Evolutionary conservation across 2,329 filamentous ascomycete genomes (phyloP), one percentile per base, ranked within the genome.

Genomic region (Emergomyces africanus): DNA sequence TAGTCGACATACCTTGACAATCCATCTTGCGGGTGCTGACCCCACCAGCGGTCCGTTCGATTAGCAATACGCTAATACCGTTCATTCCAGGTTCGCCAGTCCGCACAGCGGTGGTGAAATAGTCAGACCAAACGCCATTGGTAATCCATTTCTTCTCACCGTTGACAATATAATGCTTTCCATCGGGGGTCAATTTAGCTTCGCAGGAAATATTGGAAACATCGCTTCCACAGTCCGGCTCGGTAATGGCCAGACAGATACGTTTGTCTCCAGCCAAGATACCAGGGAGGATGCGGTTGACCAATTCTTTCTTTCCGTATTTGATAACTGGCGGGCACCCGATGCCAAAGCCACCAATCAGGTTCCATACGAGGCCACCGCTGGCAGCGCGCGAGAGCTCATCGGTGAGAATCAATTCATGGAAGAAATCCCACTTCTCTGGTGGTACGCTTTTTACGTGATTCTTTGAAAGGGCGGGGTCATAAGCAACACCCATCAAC

Each of bases 141-240:
- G 92, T 97, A 75, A 97, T 97, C 92, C 94, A 97, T 79, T 99
- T 99, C 87, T 99, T 97, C 83, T 96, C 92, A 59, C 94, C 94
- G 70, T 97, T 99, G 76, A 99, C 94, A 66, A 97, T 97, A 77
- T 95, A 99, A 78, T 97, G 90, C 80, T 97, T 97, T 70, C 94
- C 94, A 68, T 99, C 94, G 67, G 94, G 88, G 63, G 83, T 89
- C 60, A 97, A 82, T 80, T 96, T 96, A 30, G 94, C 94, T 79
- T 97, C 91, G 74, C 92, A 97, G 15, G 86, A 94, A 65, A 99
- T 73, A 76, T 96, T 97, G 61, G 94, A 94, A 10, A 99, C 94
- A 71, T 99, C 94, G 65, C 85, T 90, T 50, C 94, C 94, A 14
- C 91, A 94, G 76, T 97, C 92, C 61, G 88, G 94, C 77, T 99